Conservation (phyloP, 2,329 filamentous ascomycete species). For the Exophiala lecanii-corni region DNA sequence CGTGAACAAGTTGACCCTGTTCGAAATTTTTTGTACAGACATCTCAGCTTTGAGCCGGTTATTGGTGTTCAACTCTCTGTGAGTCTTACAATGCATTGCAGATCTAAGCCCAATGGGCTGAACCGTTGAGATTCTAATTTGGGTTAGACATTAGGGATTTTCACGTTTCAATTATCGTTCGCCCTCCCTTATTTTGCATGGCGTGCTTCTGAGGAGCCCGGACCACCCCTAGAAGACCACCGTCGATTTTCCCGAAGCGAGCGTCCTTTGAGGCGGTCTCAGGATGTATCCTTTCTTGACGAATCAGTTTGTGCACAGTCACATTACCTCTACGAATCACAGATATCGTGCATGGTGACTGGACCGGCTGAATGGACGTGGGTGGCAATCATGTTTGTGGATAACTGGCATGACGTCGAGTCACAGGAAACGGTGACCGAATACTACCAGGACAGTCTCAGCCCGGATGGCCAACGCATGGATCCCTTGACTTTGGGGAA, state of each 20-base stretch:
- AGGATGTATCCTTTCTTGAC: conserved; percentile 5
- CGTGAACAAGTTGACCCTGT: neutral
- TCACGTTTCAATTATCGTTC: neutral
- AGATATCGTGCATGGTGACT: neutral
- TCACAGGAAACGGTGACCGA: conserved; percentile 1
- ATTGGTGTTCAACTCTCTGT: neutral
- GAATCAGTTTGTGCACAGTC: neutral
- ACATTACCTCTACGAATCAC: neutral
- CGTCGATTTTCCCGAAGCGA: neutral
- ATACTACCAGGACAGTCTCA: neutral
- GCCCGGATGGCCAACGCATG: neutral
- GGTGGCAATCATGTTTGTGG: conserved; percentile 1
- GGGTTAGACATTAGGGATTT: neutral
- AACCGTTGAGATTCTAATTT: too few species aligned
- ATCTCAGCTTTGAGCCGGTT: neutral
- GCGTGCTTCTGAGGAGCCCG: neutral
- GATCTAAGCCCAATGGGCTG: too few species aligned
- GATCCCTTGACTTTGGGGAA: conserved; percentile 3
- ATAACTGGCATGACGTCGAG: conserved; percentile 2
- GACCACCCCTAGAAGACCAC: neutral
- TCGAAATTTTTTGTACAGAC: neutral
- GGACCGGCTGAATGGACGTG: neutral
- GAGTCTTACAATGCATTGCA: neutral
- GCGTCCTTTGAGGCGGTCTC: neutral
- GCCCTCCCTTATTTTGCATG: neutral